phyloP scores from a whole-genome alignment of 2,329 filamentous ascomycete species.

The Calonectria fujianensis region DNA sequence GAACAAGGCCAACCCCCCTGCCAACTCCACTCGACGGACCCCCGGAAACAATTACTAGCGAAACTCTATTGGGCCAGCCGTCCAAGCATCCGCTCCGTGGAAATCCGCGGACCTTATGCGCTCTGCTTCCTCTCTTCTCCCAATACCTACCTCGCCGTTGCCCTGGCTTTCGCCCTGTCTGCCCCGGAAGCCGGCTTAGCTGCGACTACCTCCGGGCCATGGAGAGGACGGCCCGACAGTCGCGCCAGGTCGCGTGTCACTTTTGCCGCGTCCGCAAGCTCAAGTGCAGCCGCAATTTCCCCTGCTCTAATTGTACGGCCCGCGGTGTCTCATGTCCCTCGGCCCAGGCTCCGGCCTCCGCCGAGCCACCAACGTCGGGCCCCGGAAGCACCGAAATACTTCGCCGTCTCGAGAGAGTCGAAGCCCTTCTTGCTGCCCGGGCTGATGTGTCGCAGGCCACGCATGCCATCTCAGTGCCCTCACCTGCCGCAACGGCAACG shows the following conservation, averaged over 20 bases:
- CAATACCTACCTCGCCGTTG: neutral
- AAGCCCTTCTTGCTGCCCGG: slow-evolving; percentile 52
- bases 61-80: neutral
- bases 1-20: neutral
- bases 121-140: slow-evolving; percentile 1
- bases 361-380: slow-evolving; percentile 38
- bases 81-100: slow-evolving; percentile 1
- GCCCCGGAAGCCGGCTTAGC: neutral
- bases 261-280: slow-evolving; percentile 61
- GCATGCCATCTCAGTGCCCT: slow-evolving; percentile 5
- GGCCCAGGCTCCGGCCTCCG: slow-evolving; percentile 40
- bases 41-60: neutral
- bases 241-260: slow-evolving; percentile 60
- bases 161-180: slow-evolving; percentile 1
- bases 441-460: slow-evolving; percentile 34
- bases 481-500: neutral
- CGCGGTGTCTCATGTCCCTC: slow-evolving; percentile 57
- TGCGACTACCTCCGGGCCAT: neutral
- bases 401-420: slow-evolving; percentile 52
- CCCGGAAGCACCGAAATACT: slow-evolving; percentile 47
- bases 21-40: neutral
- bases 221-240: slow-evolving; percentile 49
- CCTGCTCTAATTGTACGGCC: slow-evolving; percentile 61
- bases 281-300: slow-evolving; percentile 61
- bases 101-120: slow-evolving; percentile 12